Percentiles rank a stretch among this genome's conserved stretches.
Evolutionary conservation across 805 yeast species (phyloP).

Genomic region (Cyberlindnera euphorbiiphila): DNA sequence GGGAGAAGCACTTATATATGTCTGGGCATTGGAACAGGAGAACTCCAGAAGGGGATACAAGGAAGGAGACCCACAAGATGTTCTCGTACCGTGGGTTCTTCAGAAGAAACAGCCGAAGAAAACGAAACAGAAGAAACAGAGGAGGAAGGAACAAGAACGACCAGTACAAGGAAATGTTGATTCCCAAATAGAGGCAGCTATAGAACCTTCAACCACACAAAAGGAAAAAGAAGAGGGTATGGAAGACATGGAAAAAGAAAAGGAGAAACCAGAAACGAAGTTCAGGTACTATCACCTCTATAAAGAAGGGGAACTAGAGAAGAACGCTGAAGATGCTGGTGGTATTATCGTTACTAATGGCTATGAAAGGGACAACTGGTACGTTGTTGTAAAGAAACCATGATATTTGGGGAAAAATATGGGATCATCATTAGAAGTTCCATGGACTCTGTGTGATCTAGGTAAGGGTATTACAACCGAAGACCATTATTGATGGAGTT

Average conservation of each 20-base stretch:
- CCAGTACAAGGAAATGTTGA: background rate
- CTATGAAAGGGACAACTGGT: slow-evolving; percentile 95
- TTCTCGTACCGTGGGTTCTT: slow-evolving; percentile 93
- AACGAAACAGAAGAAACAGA: slow-evolving; percentile 19
- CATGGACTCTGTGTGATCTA: no score
- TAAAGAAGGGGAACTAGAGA: slow-evolving; percentile 74
- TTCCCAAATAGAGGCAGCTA: slow-evolving; percentile 4
- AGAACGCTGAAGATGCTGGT: slow-evolving; percentile 69
- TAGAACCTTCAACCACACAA: slow-evolving; percentile 4
- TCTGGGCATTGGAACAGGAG: slow-evolving; percentile 96
- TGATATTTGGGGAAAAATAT: background rate
- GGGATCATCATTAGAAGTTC: no score
- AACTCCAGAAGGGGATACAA: slow-evolving; percentile 85
- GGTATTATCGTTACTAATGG: slow-evolving; percentile 66
- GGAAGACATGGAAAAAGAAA: slow-evolving; percentile 19
- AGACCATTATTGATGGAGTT: no score
- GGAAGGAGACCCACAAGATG: slow-evolving; percentile 90
- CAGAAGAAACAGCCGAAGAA: slow-evolving; percentile 43
- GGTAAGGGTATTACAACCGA: no score
- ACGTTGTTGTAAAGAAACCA: slow-evolving; percentile 46
- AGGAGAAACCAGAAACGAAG: slow-evolving; percentile 43
- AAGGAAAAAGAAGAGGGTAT: slow-evolving; percentile 8
- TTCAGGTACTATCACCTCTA: slow-evolving; percentile 89
- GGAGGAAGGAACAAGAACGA: background rate
- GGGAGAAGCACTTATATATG: slow-evolving; percentile 78